Conservation (phyloP, 2,329 filamentous ascomycete species). For the Monosporascus sp. region DNA sequence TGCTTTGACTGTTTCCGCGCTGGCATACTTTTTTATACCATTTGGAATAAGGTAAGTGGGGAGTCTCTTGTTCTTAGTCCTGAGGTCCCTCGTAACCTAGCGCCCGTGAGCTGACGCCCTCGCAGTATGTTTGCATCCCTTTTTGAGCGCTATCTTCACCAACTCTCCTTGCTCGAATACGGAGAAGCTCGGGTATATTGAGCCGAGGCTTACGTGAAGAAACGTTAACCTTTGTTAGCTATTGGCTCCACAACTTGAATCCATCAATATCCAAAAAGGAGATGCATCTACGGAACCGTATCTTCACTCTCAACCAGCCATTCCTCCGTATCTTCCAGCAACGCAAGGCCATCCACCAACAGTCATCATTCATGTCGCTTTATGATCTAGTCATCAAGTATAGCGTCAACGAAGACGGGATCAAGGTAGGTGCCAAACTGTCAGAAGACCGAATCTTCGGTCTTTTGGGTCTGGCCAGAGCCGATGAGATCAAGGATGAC, state of each 20-base stretch:
- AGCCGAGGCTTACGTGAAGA: neutral
- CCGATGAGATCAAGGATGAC: conserved; percentile 12
- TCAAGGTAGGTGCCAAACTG: conserved; percentile 21
- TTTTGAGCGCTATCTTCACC: neutral
- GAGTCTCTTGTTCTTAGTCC: neutral
- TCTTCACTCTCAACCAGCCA: conserved; percentile 16
- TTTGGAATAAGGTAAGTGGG: conserved; percentile 19
- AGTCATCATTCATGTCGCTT: conserved; percentile 5
- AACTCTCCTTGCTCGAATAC: neutral
- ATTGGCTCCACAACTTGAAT: conserved; percentile 15
- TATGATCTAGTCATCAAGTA: conserved; percentile 25
- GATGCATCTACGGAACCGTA: conserved; percentile 8
- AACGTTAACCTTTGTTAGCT: neutral
- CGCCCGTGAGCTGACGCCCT: neutral
- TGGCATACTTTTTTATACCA: conserved; percentile 21
- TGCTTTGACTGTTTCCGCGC: conserved; percentile 12
- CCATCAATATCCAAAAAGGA: conserved; percentile 8
- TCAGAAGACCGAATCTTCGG: conserved; percentile 27
- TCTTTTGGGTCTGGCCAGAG: conserved; percentile 23
- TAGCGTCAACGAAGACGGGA: conserved; percentile 18
- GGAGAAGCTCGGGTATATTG: no score
- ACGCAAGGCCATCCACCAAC: conserved; percentile 23
- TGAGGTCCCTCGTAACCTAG: neutral
- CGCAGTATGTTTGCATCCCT: neutral
- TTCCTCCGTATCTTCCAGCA: conserved; percentile 23